Percentiles rank a stretch among this genome's conserved stretches.
Evolutionary conservation across 768 basidiomycete genomes (phyloP).

Genomic region (Trametes sanguinea): DNA sequence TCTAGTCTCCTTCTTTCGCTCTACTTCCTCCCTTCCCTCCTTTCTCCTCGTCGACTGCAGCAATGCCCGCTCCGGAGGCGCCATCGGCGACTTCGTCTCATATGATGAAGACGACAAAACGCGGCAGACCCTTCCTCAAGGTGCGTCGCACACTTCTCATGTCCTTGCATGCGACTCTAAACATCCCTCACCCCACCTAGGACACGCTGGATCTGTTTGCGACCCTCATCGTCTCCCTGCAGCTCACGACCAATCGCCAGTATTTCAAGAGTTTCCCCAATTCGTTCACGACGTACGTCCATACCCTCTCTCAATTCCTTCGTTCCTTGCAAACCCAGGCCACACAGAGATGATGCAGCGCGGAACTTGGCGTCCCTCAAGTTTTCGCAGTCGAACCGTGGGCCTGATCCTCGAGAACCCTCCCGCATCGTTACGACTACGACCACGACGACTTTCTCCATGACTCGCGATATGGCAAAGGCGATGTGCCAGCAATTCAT

Average conservation of each 20-base stretch:
- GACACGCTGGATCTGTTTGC: constrained; percentile 98
- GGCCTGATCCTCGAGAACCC: constrained; percentile 97
- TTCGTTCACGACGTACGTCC: constrained; percentile 90
- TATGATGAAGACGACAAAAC: constrained; percentile 99
- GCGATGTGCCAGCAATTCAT: constrained; percentile 99
- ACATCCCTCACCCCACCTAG: constrained; percentile 43
- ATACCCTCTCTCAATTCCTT: neutral
- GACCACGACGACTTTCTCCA: constrained; percentile 98
- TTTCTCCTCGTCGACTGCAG: constrained; percentile 27
- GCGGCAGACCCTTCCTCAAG: constrained; percentile 93
- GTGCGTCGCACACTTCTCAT: constrained; percentile 41
- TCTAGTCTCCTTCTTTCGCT: constrained; percentile 29
- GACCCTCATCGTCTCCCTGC: constrained; percentile 91
- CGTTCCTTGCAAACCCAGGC: constrained; percentile 17
- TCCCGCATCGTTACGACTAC: constrained; percentile 98
- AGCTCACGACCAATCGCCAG: constrained; percentile 86
- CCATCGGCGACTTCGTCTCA: constrained; percentile 71
- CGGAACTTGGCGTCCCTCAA: constrained; percentile 92
- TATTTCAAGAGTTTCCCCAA: constrained; percentile 95
- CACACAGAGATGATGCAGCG: constrained; percentile 88
- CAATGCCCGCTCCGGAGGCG: constrained; percentile 44
- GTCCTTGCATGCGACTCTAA: neutral
- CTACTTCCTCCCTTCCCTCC: constrained; percentile 33
- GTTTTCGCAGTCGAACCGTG: constrained; percentile 98
- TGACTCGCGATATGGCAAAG: constrained; percentile 99